Conservation (phyloP, 108 stramenopile species). For the Skeletonema potamos region DNA sequence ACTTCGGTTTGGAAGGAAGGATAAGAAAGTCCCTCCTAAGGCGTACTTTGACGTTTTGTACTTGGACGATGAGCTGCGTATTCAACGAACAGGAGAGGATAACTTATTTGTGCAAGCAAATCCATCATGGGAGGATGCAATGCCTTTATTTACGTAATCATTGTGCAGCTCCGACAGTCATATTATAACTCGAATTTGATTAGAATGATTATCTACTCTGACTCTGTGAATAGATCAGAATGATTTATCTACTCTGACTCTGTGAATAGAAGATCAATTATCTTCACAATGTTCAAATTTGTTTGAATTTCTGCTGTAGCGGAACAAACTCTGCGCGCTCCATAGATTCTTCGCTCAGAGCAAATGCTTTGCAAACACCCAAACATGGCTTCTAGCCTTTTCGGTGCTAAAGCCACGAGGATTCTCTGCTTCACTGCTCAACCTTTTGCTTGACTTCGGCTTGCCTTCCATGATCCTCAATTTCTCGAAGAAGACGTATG, state of each 20-base stretch:
- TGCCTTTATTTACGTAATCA: conserved; percentile 4
- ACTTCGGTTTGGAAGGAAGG: conserved; percentile 25
- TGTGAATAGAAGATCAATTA: not conserved
- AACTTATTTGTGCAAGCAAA: conserved; percentile 41
- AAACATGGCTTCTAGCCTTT: not conserved
- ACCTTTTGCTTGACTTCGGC: conserved; percentile 27
- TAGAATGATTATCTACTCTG: not conserved
- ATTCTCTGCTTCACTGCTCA: conserved; percentile 29
- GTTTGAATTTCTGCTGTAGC: no score
- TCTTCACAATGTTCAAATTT: not conserved
- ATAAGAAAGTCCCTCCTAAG: conserved; percentile 10
- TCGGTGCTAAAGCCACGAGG: conserved; percentile 10
- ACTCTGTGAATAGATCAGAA: not conserved
- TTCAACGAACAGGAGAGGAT: conserved; percentile 41
- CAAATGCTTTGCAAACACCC: not conserved
- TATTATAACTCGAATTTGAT: not conserved
- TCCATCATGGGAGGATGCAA: conserved; percentile 18
- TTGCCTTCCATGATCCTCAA: conserved; percentile 36
- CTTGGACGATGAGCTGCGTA: conserved; percentile 30
- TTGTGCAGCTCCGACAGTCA: not conserved
- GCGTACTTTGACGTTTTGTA: conserved; percentile 46
- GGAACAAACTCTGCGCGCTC: not conserved
- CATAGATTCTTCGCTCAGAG: not conserved
- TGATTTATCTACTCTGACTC: not conserved
- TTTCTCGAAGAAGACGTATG: conserved; percentile 49